Evolutionary conservation across 345 rosid species (phyloP).

Genomic region (Syzygium jambos): DNA sequence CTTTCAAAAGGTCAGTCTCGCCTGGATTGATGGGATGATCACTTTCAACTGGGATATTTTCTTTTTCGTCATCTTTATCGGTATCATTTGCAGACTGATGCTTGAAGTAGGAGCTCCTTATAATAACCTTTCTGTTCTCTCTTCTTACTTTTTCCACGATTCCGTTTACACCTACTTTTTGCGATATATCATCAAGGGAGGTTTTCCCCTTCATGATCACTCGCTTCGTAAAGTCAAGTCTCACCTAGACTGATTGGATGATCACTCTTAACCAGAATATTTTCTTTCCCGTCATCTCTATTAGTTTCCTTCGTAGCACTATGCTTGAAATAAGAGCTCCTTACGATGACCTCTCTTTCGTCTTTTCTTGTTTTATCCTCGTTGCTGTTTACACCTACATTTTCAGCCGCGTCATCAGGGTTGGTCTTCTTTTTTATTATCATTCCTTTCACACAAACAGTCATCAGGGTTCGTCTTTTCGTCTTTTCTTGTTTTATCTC

Average conservation of each 20-base stretch:
- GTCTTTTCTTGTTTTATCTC: conserved; percentile 23
- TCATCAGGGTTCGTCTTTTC: conserved; percentile 9
- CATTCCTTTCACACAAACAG: conserved; percentile 8
- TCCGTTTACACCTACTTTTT: conserved; percentile 3
- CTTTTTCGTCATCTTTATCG: conserved; percentile 21
- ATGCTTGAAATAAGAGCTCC: conserved; percentile 61
- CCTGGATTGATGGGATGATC: conserved; percentile 1
- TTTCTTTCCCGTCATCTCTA: conserved; percentile 24
- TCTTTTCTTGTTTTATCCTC: conserved; percentile 33
- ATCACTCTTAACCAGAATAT: conserved; percentile 12
- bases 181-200: neutral
- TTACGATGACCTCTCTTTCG: conserved; percentile 35
- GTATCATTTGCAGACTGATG: conserved; percentile 32
- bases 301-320: conserved; percentile 30
- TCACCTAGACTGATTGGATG: neutral
- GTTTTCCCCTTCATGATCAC: neutral
- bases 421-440: neutral
- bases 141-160: conserved; percentile 25
- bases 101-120: conserved; percentile 61
- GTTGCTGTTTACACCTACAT: conserved; percentile 7
- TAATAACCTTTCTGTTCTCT: conserved; percentile 36
- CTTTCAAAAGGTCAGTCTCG: conserved; percentile 1
- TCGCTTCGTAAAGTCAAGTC: conserved; percentile 7
- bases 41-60: conserved; percentile 13
- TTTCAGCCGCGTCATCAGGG: neutral